A percentile compares a stretch with the other conserved stretches of the same genome.
These are phyloP conservation scores for Xylariales sp. DNA, from an alignment of 2,329 filamentous ascomycete genomes.

Conservation along the genomic window DNA sequence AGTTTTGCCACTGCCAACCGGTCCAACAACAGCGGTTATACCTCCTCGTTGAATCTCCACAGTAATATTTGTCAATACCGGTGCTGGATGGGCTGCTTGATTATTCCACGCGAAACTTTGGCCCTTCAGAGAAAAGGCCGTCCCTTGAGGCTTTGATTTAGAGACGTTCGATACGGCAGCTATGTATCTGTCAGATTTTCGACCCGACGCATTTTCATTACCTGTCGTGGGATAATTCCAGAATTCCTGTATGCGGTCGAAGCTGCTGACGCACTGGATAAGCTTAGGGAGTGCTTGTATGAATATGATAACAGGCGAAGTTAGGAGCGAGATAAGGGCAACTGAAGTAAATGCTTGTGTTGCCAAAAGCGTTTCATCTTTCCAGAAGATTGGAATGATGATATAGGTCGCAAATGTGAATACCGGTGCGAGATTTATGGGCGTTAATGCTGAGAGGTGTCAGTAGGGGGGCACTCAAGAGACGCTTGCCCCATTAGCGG, in stretches of 20 bases:
- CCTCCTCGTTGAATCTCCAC: conserved; percentile 8
- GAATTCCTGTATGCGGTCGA: conserved; percentile 16
- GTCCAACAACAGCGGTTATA: conserved; percentile 7
- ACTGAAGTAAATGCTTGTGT: conserved; percentile 14
- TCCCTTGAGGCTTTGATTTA: background rate
- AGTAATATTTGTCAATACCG: conserved; percentile 9
- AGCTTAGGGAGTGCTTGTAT: conserved; percentile 12
- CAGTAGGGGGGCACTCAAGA: too few relatives aligned
- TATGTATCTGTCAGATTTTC: too few relatives aligned
- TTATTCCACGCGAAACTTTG: background rate
- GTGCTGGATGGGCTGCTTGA: background rate
- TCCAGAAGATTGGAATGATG: conserved; percentile 14
- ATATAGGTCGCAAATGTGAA: conserved; percentile 20
- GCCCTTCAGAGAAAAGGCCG: too few relatives aligned
- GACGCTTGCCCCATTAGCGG: too few relatives aligned
- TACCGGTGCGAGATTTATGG: conserved; percentile 14
- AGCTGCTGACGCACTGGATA: conserved; percentile 13
- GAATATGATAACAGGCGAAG: conserved; percentile 11
- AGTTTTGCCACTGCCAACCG: conserved; percentile 11
- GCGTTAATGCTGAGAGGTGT: background rate
- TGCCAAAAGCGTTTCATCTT: conserved; percentile 9
- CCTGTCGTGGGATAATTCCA: background rate
- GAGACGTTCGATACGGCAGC: background rate
- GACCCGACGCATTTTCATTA: background rate
- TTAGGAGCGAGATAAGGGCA: conserved; percentile 15